Conservation (phyloP, 495 filamentous ascomycete genomes). For the Thermothielavioides terrestris region DNA sequence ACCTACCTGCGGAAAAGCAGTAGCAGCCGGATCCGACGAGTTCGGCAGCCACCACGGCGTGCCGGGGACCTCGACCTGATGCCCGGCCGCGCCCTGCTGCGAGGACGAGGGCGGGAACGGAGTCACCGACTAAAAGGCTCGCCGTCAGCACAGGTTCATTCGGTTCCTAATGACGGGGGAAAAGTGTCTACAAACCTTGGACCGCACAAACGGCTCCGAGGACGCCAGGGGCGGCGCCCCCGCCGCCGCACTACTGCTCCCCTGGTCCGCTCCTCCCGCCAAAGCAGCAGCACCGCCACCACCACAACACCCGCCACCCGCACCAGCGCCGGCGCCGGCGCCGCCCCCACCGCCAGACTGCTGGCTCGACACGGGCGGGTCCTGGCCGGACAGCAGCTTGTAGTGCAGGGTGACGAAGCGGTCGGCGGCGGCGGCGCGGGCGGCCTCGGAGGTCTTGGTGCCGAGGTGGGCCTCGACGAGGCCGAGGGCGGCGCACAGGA, state of each 20-base stretch:
- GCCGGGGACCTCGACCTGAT: slow-evolving; percentile 18
- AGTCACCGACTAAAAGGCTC: slow-evolving; percentile 17
- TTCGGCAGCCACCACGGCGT: slow-evolving; percentile 28
- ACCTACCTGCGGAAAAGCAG: slow-evolving; percentile 16
- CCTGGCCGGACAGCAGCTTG: slow-evolving; percentile 36
- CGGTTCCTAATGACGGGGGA: not conserved
- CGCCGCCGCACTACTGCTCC: not conserved
- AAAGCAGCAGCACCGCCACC: not conserved
- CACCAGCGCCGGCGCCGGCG: not conserved
- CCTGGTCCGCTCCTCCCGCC: not conserved
- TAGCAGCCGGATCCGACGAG: slow-evolving; percentile 12
- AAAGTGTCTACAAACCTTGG: slow-evolving; percentile 19
- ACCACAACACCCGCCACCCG: not conserved
- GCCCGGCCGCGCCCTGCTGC: slow-evolving; percentile 1
- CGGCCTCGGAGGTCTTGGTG: slow-evolving; percentile 30
- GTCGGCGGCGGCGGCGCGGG: slow-evolving; percentile 32
- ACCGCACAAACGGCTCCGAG: slow-evolving; percentile 15
- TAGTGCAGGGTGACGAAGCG: slow-evolving; percentile 34
- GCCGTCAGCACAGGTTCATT: not conserved
- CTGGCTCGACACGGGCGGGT: slow-evolving; percentile 23
- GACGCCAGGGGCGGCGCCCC: slow-evolving; percentile 1
- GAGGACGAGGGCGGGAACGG: slow-evolving; percentile 16
- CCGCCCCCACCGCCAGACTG: slow-evolving; percentile 2
- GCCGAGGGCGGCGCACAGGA: slow-evolving; percentile 36
- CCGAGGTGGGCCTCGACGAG: slow-evolving; percentile 36